A percentile compares a stretch with the other conserved stretches of the same genome.
Evolutionary conservation across 2,329 filamentous ascomycete genomes (phyloP).

Genomic region (Clarireedia homoeocarpa): DNA sequence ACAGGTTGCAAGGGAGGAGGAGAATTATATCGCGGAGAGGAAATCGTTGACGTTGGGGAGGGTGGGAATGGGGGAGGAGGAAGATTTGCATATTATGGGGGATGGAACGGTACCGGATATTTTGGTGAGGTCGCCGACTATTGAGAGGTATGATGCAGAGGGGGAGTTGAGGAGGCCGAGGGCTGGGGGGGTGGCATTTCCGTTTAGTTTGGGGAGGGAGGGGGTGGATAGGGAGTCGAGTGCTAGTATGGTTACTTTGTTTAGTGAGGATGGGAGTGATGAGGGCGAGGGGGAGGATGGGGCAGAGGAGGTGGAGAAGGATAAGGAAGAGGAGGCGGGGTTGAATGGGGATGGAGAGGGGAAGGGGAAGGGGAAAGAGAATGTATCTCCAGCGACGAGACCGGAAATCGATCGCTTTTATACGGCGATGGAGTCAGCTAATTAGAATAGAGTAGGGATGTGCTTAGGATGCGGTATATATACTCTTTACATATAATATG

Average conservation of each 20-base stretch:
- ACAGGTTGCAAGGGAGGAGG: conserved; percentile 34
- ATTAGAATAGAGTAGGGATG: too few species aligned
- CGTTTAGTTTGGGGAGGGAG: conserved; percentile 60
- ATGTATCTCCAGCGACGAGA: not conserved
- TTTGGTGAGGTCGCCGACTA: conserved; percentile 10
- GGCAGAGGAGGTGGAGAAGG: not conserved
- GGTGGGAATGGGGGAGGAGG: not conserved
- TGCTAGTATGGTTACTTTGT: conserved; percentile 63
- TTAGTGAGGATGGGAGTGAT: conserved; percentile 28
- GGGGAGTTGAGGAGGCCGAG: conserved; percentile 55
- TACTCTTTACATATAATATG: too few species aligned
- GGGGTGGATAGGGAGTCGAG: conserved; percentile 32
- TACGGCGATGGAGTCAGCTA: too few species aligned
- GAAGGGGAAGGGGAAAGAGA: not conserved
- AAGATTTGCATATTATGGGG: not conserved
- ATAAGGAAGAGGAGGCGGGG: not conserved
- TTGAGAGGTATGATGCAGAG: conserved; percentile 28
- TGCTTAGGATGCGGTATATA: too few species aligned
- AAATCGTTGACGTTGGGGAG: not conserved
- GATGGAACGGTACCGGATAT: conserved; percentile 9
- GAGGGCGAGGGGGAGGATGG: not conserved
- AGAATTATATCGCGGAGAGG: conserved; percentile 17
- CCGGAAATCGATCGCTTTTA: too few species aligned
- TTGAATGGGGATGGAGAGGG: not conserved
- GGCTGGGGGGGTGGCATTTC: conserved; percentile 61